Percentiles rank a stretch among this genome's conserved stretches.
Conservation (phyloP, 805 yeast genomes). For the Wickerhamiella sorbophila region DNA sequence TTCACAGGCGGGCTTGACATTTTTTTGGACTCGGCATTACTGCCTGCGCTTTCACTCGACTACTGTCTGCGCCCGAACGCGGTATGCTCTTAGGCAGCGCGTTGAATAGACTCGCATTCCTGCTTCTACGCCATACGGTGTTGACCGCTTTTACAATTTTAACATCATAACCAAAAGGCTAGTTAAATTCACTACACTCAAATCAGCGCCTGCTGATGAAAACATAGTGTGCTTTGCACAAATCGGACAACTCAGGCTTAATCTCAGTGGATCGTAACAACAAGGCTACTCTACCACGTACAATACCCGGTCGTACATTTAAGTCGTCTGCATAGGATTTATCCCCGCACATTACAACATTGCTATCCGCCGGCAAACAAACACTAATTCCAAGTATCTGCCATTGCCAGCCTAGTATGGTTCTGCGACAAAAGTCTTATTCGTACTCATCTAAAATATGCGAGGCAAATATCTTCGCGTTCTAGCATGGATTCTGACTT, state of each 20-base stretch:
- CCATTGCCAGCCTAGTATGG: conserved; percentile 31
- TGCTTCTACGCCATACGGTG: too few species aligned
- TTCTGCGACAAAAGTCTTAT: conserved; percentile 27
- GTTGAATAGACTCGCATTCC: too few species aligned
- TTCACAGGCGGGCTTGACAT: too few species aligned
- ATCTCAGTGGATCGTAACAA: conserved; percentile 40
- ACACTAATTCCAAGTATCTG: conserved; percentile 28
- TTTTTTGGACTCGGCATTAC: background rate
- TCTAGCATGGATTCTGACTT: conserved; percentile 42
- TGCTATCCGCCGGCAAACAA: conserved; percentile 32
- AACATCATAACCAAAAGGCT: background rate
- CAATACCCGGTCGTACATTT: conserved; percentile 35
- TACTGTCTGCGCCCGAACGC: background rate
- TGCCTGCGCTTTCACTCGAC: background rate
- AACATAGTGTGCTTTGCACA: conserved; percentile 1
- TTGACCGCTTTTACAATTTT: too few species aligned
- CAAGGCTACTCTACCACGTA: conserved; percentile 41
- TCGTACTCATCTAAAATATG: background rate
- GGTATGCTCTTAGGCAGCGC: background rate
- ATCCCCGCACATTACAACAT: conserved; percentile 25
- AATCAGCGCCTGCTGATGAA: background rate
- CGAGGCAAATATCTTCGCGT: conserved; percentile 25
- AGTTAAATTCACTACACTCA: background rate
- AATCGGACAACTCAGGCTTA: conserved; percentile 32
- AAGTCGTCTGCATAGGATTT: conserved; percentile 36